Conservation (phyloP, 345 rosid genomes). For the Citrus medica region DNA sequence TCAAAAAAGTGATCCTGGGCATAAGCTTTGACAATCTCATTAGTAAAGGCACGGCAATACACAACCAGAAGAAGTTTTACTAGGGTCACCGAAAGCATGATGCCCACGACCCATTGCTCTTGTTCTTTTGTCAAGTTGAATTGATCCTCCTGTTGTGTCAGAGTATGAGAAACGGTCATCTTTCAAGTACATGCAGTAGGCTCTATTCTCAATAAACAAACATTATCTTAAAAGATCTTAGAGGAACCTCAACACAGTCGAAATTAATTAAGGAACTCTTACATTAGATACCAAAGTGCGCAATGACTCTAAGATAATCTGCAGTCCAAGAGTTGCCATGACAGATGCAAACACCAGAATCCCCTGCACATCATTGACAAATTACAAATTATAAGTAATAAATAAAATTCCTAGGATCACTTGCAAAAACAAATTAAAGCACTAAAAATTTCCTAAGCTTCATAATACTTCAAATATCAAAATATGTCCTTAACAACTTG, state of each 20-base stretch:
- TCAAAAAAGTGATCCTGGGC: slow-evolving; percentile 99
- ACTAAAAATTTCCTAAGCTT: neutral
- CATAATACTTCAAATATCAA: neutral
- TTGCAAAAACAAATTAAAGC: neutral
- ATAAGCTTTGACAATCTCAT: slow-evolving; percentile 94
- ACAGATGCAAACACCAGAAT: slow-evolving; percentile 99
- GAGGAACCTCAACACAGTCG: neutral
- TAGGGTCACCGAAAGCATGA: slow-evolving; percentile 88
- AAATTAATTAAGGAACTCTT: slow-evolving; percentile 28
- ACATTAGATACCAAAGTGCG: slow-evolving; percentile 73
- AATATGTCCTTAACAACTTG: neutral
- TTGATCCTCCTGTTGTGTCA: slow-evolving; percentile 52
- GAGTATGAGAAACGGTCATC: slow-evolving; percentile 11
- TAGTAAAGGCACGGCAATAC: slow-evolving; percentile 76
- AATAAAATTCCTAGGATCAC: slow-evolving; percentile 2
- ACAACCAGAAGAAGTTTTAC: slow-evolving; percentile 70
- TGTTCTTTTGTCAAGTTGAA: slow-evolving; percentile 64
- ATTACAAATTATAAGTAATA: neutral
- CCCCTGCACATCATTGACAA: slow-evolving; percentile 52
- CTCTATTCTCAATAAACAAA: neutral
- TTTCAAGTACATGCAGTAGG: neutral
- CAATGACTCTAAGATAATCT: slow-evolving; percentile 88
- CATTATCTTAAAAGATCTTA: neutral
- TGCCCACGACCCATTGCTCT: slow-evolving; percentile 91
- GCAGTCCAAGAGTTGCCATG: slow-evolving; percentile 98